Evolutionary conservation across 306 rosid species (phyloP).

Genomic region (Aeschynomene evenia): DNA sequence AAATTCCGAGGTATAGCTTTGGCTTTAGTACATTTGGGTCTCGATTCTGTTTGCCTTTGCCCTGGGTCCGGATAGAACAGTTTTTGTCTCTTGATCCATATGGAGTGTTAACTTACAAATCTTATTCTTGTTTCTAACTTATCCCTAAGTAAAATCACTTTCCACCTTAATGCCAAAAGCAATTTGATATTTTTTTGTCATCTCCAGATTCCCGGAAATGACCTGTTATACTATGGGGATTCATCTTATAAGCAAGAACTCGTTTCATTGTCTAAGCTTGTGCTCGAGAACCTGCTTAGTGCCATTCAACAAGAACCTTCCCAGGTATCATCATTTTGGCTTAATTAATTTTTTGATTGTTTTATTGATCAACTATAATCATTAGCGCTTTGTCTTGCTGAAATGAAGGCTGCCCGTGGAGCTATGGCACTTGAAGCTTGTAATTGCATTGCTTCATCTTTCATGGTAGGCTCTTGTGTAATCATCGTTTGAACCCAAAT

Average conservation of each 20-base stretch:
- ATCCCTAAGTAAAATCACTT: no score
- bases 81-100: no score
- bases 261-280: conserved; percentile 57
- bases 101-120: no score
- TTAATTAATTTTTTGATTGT: conserved; percentile 7
- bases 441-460: conserved; percentile 74
- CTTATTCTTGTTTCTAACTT: no score
- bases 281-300: conserved; percentile 65
- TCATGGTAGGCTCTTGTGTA: conserved; percentile 46
- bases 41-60: no score
- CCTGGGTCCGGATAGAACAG: no score
- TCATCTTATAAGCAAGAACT: conserved; percentile 63
- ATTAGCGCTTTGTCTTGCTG: conserved; percentile 36
- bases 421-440: conserved; percentile 94
- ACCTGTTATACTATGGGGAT: conserved; percentile 60
- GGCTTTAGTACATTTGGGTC: not conserved
- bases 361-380: conserved; percentile 19
- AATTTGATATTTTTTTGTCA: not conserved
- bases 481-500: conserved; percentile 17
- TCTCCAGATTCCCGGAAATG: conserved; percentile 65
- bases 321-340: conserved; percentile 46
- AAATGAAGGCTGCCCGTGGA: conserved; percentile 73
- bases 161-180: conserved; percentile 11
- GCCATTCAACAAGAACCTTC: conserved; percentile 71
- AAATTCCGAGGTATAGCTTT: conserved; percentile 50